Conservation (phyloP, 208 protist genomes). For the Crithidia bombi region DNA sequence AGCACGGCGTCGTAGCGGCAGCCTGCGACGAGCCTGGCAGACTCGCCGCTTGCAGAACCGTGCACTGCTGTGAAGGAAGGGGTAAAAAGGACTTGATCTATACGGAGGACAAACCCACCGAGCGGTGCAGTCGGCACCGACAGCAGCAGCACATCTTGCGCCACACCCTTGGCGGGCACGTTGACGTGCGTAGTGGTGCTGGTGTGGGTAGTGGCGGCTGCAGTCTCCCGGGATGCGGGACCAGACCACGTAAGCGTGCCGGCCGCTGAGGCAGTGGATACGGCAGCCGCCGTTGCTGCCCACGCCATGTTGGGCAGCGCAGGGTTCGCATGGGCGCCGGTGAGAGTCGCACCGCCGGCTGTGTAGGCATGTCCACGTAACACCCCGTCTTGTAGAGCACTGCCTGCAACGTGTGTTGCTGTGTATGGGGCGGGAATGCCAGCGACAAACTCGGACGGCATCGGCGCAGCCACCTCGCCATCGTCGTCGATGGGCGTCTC, state of each 20-base stretch:
- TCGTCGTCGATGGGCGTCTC: background rate
- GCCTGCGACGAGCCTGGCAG: background rate
- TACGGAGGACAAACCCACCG: constrained; percentile 6
- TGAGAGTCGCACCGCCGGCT: background rate
- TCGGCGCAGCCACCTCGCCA: background rate
- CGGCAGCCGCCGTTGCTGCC: background rate
- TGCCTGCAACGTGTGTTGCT: background rate
- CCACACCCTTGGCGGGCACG: background rate
- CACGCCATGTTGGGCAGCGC: background rate
- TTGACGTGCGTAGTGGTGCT: background rate
- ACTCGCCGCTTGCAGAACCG: background rate
- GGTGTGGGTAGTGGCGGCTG: background rate
- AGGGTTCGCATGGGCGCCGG: background rate
- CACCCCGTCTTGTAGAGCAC: background rate
- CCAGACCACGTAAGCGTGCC: background rate
- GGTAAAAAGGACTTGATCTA: background rate
- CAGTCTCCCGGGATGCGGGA: background rate
- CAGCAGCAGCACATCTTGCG: background rate
- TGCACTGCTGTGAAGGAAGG: background rate
- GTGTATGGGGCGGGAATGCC: background rate
- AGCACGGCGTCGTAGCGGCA: background rate
- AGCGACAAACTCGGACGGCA: background rate
- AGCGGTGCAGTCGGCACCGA: constrained; percentile 6
- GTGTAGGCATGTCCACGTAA: background rate
- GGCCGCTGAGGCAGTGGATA: background rate